These are phyloP conservation scores for Takashimella koratensis DNA, from an alignment of 1,284 basidiomycete species.

Conservation along the genomic window DNA sequence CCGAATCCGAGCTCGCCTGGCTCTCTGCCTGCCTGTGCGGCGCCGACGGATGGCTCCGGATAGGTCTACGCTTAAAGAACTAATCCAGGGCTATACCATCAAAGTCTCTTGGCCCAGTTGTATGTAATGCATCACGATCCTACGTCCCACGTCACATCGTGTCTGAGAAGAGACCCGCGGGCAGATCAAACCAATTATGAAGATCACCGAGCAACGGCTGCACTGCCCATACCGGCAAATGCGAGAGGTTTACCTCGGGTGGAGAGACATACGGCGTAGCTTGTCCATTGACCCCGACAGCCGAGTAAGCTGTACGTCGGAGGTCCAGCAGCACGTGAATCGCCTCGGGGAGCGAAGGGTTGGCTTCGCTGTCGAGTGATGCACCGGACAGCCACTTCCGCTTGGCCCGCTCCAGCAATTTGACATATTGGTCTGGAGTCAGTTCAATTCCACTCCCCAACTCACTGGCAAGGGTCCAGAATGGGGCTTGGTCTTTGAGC, in stretches of 20 bases:
- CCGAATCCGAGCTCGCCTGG: slow-evolving; percentile 89
- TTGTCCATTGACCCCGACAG: slow-evolving; percentile 33
- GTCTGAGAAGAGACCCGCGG: slow-evolving; percentile 30
- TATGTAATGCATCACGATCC: too few relatives aligned
- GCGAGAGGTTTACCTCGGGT: slow-evolving; percentile 31
- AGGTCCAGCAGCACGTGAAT: slow-evolving; percentile 48
- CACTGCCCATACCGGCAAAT: slow-evolving; percentile 44
- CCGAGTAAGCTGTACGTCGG: slow-evolving; percentile 45
- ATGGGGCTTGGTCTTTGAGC: slow-evolving; percentile 36
- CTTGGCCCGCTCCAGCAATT: slow-evolving; percentile 45
- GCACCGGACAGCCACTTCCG: slow-evolving; percentile 38
- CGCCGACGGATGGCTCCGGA: slow-evolving; percentile 90
- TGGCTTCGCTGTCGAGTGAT: slow-evolving; percentile 14
- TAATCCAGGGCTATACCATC: too few relatives aligned
- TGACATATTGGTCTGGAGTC: slow-evolving; percentile 44
- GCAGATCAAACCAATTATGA: slow-evolving; percentile 48
- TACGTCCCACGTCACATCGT: too few relatives aligned
- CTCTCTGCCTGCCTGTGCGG: slow-evolving; percentile 82
- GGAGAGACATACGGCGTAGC: slow-evolving; percentile 33
- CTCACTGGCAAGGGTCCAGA: slow-evolving; percentile 46
- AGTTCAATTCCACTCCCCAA: background rate
- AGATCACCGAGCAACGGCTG: slow-evolving; percentile 44
- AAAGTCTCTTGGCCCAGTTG: background rate
- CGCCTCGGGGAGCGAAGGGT: slow-evolving; percentile 43
- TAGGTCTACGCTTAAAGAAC: slow-evolving; percentile 64